phyloP scores from a whole-genome alignment of 352 stramenopile genomes.

The Phytophthora sojae region DNA sequence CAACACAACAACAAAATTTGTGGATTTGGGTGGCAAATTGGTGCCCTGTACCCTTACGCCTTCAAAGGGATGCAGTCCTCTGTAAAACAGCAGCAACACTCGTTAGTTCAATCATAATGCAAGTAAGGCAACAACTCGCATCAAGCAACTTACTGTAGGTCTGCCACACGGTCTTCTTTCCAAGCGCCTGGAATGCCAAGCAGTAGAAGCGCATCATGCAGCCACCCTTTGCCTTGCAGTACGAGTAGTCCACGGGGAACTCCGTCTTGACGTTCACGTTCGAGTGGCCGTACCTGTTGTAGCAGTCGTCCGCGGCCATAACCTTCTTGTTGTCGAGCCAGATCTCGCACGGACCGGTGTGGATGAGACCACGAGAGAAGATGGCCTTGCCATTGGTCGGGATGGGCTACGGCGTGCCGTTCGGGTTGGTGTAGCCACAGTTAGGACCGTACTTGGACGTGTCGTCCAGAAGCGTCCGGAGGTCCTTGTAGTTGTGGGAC shows the following conservation, averaged over 20 bases:
- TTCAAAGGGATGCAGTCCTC: not conserved
- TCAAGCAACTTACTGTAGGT: not conserved
- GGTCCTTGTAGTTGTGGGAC: not conserved
- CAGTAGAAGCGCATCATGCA: not conserved
- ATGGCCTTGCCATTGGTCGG: not conserved
- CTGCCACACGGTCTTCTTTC: not conserved
- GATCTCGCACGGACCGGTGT: not conserved
- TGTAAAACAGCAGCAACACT: not conserved
- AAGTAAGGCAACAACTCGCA: not conserved
- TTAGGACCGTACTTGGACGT: not conserved
- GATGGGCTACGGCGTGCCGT: not conserved
- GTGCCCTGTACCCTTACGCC: not conserved
- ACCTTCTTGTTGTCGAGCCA: not conserved
- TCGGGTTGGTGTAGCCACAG: not conserved
- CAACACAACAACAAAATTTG: no score
- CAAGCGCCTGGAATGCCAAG: not conserved
- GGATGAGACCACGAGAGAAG: not conserved
- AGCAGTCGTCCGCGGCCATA: not conserved
- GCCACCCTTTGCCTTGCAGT: not conserved
- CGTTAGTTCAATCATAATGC: not conserved
- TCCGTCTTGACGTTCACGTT: not conserved
- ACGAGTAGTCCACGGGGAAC: not conserved
- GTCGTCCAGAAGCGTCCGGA: not conserved
- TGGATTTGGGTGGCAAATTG: no score
- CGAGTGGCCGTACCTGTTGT: not conserved